Base-by-base conservation (phyloP, 768 basidiomycete species). In the Collybiopsis confluens region DNA sequence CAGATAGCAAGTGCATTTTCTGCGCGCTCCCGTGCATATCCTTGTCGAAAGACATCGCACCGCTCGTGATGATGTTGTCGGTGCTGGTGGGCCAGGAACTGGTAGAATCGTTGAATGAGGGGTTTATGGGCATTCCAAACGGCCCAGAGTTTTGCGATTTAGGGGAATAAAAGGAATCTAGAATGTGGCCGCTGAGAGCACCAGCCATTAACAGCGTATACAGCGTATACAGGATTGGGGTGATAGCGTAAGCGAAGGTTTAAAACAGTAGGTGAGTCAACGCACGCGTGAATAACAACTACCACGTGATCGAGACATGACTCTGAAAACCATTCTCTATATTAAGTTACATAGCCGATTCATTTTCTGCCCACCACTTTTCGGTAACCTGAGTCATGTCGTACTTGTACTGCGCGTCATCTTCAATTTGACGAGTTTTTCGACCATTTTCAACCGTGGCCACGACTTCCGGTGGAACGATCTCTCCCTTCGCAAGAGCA, bases 1-100 rank as follows among this genome's bases (percentile, higher is more conserved):
- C 59, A 24, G 26, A 59, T 47, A 13, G 56, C 67, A 65, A 18
- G 33, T 26, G 21, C 59, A 56, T 28, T 44, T 56, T 28, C 36
- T 50, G 48, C 51, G 59, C 9, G 55, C 70, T 68, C 15, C 85
- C 84, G 57, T 88, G 86, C 74, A 81, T 79, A 35, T 67, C 69
- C 7, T 83, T 65, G 53, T 80, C 76, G 65, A 86, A 89, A 4
- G 84, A 80, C 73, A 85, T 78, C 20, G 79, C 64, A 4, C 83
- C 86, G 63, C 73, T 71, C 18, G 72, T 75, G 24, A 77, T 59
- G 18, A 85, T 67, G 48, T 48, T 43, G 33, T 26, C 26, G 27
- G 9, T 45, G 36, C 18, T 35, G 47, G 5, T 52, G 13, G 52
- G 52, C 43, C 43, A 43, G 37, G 43, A 4, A 35, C n/a, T 37